These are phyloP conservation scores for Pyrus communis DNA, from an alignment of 306 rosid genomes.

Conservation along the genomic window DNA sequence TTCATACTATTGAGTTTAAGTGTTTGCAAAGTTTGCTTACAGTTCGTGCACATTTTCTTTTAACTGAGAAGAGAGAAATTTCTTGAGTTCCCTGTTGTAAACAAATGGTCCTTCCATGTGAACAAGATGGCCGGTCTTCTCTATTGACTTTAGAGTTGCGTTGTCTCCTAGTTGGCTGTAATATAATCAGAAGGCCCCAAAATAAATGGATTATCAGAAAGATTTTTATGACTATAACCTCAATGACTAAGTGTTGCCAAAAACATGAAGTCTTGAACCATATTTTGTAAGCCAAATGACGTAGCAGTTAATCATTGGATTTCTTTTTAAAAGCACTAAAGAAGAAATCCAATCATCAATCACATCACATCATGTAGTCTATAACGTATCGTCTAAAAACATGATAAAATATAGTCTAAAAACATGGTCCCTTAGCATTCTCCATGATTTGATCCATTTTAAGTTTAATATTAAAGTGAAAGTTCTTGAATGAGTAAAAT, in stretches of 20 bases:
- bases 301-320: too few relatives aligned
- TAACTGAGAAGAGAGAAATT: constrained; percentile 7
- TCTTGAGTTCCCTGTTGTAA: constrained; percentile 12
- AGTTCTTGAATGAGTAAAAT: neutral
- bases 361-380: too few relatives aligned
- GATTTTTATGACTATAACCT: neutral
- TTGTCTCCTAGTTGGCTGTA: constrained; percentile 16
- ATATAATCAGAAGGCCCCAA: too few relatives aligned
- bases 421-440: too few relatives aligned
- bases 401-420: too few relatives aligned
- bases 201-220: neutral
- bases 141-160: neutral
- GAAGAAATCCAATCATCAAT: too few relatives aligned
- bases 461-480: neutral
- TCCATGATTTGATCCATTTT: neutral
- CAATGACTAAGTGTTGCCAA: neutral
- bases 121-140: constrained; percentile 26
- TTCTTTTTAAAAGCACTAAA: too few relatives aligned
- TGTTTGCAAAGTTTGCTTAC: neutral
- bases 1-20: too few relatives aligned
- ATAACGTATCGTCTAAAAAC: too few relatives aligned
- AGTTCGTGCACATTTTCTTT: neutral
- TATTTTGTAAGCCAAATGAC: too few relatives aligned
- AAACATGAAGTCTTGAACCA: neutral
- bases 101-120: constrained; percentile 7